These are phyloP conservation scores for Lindgomyces ingoldianus DNA, from an alignment of 495 filamentous ascomycete species.

Conservation along the genomic window DNA sequence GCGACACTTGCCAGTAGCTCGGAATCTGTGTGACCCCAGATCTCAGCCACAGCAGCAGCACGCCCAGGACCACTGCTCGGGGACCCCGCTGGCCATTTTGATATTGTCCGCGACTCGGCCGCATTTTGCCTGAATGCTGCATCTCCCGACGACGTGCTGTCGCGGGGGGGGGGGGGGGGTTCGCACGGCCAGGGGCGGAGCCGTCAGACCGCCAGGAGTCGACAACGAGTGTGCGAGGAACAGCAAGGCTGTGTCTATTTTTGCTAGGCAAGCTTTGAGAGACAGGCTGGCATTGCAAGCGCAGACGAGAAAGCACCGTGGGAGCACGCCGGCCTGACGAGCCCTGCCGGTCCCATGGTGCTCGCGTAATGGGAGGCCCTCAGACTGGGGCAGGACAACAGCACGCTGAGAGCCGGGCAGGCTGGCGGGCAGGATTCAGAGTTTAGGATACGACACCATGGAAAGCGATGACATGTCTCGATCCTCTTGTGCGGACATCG, in stretches of 20 bases:
- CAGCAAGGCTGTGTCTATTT: constrained; percentile 29
- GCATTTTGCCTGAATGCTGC: constrained; percentile 16
- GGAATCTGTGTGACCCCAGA: constrained; percentile 30
- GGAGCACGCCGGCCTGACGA: background rate
- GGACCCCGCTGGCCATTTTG: constrained; percentile 22
- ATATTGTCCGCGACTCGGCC: constrained; percentile 3
- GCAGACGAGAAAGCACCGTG: too few relatives aligned
- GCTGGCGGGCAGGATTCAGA: too few relatives aligned
- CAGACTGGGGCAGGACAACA: too few relatives aligned
- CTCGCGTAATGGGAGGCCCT: too few relatives aligned
- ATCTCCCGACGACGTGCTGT: background rate
- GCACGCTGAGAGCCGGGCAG: too few relatives aligned
- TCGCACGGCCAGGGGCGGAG: constrained; percentile 14
- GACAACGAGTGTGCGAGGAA: background rate
- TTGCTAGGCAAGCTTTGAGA: constrained; percentile 13
- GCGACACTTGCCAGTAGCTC: constrained; percentile 21
- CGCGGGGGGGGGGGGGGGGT: constrained; percentile 16
- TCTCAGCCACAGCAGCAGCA: constrained; percentile 30
- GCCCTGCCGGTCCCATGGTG: too few relatives aligned
- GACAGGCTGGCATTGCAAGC: background rate
- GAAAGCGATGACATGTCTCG: too few relatives aligned
- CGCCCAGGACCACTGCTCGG: constrained; percentile 25
- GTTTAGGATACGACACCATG: too few relatives aligned
- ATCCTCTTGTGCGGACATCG: too few relatives aligned
- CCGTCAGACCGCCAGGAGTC: constrained; percentile 10